A percentile compares a stretch with the other conserved stretches of the same genome.
phyloP scores from a whole-genome alignment of 1,139 yeast species.

The Geotrichum siamense region DNA sequence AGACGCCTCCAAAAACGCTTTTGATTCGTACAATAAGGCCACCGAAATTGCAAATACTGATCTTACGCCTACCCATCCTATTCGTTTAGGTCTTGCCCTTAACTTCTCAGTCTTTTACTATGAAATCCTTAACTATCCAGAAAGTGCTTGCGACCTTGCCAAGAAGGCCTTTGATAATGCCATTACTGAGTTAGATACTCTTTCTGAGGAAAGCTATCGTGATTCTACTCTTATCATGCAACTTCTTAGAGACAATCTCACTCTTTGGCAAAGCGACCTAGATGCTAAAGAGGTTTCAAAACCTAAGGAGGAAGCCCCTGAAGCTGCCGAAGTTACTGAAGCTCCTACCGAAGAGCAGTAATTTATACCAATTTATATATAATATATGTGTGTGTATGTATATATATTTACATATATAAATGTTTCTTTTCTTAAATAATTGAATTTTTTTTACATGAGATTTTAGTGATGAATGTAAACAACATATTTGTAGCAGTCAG shows the following conservation, averaged over 20 bases:
- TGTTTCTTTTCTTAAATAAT: too few relatives aligned
- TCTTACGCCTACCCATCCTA: conserved; percentile 97
- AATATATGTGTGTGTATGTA: too few relatives aligned
- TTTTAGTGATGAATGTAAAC: too few relatives aligned
- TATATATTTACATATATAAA: too few relatives aligned
- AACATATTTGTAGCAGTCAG: too few relatives aligned
- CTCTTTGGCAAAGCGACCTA: conserved; percentile 89
- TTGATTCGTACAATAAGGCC: conserved; percentile 92
- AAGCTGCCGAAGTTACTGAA: conserved; percentile 36
- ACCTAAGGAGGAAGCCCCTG: conserved; percentile 39
- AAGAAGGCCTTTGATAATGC: conserved; percentile 99
- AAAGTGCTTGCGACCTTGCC: conserved; percentile 97
- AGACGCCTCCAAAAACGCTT: conserved; percentile 84
- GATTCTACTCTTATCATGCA: conserved; percentile 98
- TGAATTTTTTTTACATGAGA: too few relatives aligned
- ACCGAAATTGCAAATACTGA: conserved; percentile 96
- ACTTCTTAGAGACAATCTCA: conserved; percentile 94
- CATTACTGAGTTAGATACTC: conserved; percentile 95
- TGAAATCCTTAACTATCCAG: conserved; percentile 96
- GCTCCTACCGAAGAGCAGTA: conserved; percentile 17
- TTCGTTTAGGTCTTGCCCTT: conserved; percentile 94
- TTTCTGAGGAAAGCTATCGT: conserved; percentile 96
- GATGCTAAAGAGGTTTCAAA: conserved; percentile 50
- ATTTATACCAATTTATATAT: too few relatives aligned
- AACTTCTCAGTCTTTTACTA: conserved; percentile 97